A percentile compares a stretch with the other conserved stretches of the same genome.
Conservation (phyloP, 2,329 filamentous ascomycete genomes). For the Epichloe coenophiala region DNA sequence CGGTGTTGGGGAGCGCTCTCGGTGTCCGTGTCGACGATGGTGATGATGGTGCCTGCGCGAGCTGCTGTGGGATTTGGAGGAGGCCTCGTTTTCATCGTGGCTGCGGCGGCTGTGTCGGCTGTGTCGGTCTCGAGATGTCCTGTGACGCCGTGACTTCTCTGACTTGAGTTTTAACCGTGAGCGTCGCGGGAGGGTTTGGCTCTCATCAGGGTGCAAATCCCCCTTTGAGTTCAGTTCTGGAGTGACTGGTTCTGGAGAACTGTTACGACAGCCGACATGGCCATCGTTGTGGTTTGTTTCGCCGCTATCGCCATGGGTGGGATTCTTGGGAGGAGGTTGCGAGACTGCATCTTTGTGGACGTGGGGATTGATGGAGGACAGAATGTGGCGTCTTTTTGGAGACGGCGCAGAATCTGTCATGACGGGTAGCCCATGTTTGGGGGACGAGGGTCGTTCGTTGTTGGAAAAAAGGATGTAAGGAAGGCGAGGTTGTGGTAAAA, state of each 20-base stretch:
- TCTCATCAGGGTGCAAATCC: background rate
- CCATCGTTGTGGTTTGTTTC: background rate
- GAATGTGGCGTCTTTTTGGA: conserved; percentile 31
- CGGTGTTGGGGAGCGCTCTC: conserved; percentile 30
- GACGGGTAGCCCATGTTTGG: conserved; percentile 12
- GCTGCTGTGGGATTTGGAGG: conserved; percentile 7
- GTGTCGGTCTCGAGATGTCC: background rate
- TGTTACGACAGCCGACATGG: conserved; percentile 1
- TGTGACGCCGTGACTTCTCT: conserved; percentile 2
- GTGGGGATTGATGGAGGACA: conserved; percentile 34
- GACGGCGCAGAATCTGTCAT: conserved; percentile 22
- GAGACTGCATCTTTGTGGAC: background rate
- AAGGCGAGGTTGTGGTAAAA: no score
- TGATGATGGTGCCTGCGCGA: conserved; percentile 16
- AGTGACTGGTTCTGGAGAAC: background rate
- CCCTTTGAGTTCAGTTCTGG: background rate
- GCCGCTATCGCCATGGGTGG: background rate
- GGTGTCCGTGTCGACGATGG: conserved; percentile 18
- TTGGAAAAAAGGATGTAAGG: no score
- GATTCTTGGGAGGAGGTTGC: background rate
- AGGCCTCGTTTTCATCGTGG: conserved; percentile 12
- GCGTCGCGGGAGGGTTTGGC: background rate
- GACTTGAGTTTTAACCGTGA: conserved; percentile 5
- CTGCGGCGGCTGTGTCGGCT: background rate
- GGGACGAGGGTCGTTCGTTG: background rate